Conservation (phyloP, 2,329 filamentous ascomycete species). For the Pseudonectria buxi region DNA sequence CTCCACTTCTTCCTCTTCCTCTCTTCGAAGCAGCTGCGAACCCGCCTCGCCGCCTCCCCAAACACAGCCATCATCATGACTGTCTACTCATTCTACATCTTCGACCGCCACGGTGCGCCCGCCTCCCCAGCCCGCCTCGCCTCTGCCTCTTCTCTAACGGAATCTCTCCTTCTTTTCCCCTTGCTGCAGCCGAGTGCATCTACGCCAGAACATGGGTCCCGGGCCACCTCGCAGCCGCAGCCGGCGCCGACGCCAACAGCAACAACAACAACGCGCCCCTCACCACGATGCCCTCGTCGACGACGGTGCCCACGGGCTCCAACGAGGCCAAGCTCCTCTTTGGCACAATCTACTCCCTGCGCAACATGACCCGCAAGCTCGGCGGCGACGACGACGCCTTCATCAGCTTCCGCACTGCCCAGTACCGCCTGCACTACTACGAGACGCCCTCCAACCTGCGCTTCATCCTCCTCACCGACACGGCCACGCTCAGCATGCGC, state of each 20-base stretch:
- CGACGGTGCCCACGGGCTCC: slow-evolving; percentile 34
- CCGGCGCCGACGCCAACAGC: slow-evolving; percentile 24
- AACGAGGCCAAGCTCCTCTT: slow-evolving; percentile 97
- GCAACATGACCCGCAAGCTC: slow-evolving; percentile 94
- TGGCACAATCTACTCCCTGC: slow-evolving; percentile 89
- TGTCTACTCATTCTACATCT: slow-evolving; percentile 97
- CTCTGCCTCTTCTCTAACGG: neutral
- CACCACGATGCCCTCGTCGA: slow-evolving; percentile 7
- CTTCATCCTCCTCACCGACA: slow-evolving; percentile 94
- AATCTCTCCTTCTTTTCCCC: too few species aligned
- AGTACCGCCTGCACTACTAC: slow-evolving; percentile 99
- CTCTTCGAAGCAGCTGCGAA: neutral
- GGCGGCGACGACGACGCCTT: slow-evolving; percentile 93
- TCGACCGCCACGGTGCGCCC: slow-evolving; percentile 86
- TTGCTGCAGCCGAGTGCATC: slow-evolving; percentile 97
- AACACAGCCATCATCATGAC: slow-evolving; percentile 55
- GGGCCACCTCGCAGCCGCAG: slow-evolving; percentile 36
- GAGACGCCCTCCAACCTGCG: slow-evolving; percentile 94
- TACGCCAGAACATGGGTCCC: slow-evolving; percentile 84
- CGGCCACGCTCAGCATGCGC: slow-evolving; percentile 79
- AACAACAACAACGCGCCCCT: slow-evolving; percentile 8
- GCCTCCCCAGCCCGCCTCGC: slow-evolving; percentile 2
- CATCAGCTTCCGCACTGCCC: slow-evolving; percentile 83
- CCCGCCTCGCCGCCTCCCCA: neutral
- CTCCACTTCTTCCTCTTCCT: neutral